A percentile compares a stretch with the other conserved stretches of the same genome.
Evolutionary conservation across 495 filamentous ascomycete genomes (phyloP).

Genomic region (Trichoderma virens): DNA sequence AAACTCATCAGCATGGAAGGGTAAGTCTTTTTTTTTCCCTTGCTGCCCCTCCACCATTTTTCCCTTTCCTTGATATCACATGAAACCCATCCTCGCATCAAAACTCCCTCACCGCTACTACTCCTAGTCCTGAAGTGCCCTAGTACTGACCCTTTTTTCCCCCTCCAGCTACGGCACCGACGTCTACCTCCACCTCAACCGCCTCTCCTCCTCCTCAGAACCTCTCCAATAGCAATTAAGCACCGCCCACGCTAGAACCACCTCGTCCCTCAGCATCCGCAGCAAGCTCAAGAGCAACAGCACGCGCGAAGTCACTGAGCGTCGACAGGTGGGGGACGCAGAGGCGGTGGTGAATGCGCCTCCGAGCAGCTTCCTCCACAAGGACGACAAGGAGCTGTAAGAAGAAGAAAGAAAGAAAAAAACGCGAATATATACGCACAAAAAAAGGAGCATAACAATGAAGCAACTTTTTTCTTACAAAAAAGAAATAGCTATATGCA

Average conservation of each 20-base stretch:
- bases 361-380: constrained; percentile 5
- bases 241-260: constrained; percentile 9
- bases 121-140: background rate
- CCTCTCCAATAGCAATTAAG: constrained; percentile 95
- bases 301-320: constrained; percentile 59
- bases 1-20: constrained; percentile 99
- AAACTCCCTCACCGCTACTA: background rate
- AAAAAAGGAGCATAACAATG: background rate
- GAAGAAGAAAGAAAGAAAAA: background rate
- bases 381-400: constrained; percentile 3
- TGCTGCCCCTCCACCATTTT: background rate
- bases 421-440: background rate
- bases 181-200: constrained; percentile 95
- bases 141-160: constrained; percentile 14
- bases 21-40: constrained; percentile 44
- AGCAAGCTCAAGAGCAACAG: constrained; percentile 43
- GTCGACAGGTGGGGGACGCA: constrained; percentile 81
- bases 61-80: too few relatives aligned
- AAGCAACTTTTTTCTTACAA: too few relatives aligned
- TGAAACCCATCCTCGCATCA: too few relatives aligned
- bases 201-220: constrained; percentile 89
- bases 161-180: constrained; percentile 82
- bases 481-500: background rate
- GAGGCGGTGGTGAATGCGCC: constrained; percentile 53
- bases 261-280: background rate